These are phyloP conservation scores for Blastomyces silverae DNA, from an alignment of 2,329 filamentous ascomycete genomes.

Conservation along the genomic window DNA sequence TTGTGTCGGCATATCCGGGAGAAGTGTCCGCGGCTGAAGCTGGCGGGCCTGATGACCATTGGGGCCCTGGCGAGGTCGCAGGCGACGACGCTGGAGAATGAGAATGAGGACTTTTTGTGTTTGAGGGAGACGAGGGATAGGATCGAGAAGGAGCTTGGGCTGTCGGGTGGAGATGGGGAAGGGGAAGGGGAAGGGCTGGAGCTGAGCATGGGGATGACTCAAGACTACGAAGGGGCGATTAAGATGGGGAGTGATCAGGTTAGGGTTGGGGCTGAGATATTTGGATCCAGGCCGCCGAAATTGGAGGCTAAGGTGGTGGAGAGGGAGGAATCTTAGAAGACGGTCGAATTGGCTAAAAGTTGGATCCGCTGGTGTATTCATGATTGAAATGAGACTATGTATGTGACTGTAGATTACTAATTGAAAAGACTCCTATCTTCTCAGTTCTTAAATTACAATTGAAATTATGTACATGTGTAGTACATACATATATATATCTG, in stretches of 20 bases:
- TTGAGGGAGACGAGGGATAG: constrained; percentile 64
- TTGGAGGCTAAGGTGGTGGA: constrained; percentile 54
- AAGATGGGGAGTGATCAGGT: constrained; percentile 79
- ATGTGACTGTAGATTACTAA: neutral
- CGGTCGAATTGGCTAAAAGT: neutral
- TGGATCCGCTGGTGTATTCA: neutral
- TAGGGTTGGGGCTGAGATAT: constrained; percentile 87
- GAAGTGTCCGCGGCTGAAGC: constrained; percentile 63
- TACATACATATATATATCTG: constrained; percentile 14
- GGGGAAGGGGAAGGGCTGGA: constrained; percentile 52
- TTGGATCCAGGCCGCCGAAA: constrained; percentile 73
- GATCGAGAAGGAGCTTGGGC: constrained; percentile 56
- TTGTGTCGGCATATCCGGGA: constrained; percentile 65
- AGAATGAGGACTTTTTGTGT: constrained; percentile 81
- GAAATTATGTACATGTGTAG: constrained; percentile 10
- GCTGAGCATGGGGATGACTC: constrained; percentile 98
- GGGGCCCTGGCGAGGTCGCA: constrained; percentile 83
- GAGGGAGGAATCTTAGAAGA: too few species aligned
- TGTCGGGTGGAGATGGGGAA: constrained; percentile 25
- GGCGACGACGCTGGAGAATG: constrained; percentile 63
- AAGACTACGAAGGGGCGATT: constrained; percentile 88
- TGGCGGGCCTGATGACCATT: constrained; percentile 93
- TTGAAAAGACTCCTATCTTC: neutral
- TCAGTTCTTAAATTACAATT: constrained; percentile 3
- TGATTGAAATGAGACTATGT: constrained; percentile 10